Percentiles rank a stretch among this genome's conserved stretches.
Conservation (phyloP, 2,329 filamentous ascomycete species). For the Scopulariopsis brevicaulis region DNA sequence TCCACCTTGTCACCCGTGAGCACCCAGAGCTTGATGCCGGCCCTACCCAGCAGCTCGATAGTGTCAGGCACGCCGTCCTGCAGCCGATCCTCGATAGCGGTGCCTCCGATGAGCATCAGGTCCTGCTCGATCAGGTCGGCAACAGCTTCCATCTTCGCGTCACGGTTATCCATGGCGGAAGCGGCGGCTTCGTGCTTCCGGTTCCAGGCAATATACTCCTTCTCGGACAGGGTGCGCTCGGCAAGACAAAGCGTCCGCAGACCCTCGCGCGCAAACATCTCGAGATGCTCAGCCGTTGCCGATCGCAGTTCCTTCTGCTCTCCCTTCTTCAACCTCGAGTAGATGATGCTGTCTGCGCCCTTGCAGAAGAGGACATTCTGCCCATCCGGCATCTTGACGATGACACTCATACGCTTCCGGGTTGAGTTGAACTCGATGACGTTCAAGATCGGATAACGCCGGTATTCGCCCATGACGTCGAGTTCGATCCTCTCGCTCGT, state of each 20-base stretch:
- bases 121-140: conserved; percentile 88
- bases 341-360: conserved; percentile 94
- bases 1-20: conserved; percentile 97
- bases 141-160: conserved; percentile 85
- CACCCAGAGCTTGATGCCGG: conserved; percentile 98
- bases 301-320: conserved; percentile 77
- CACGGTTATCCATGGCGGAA: conserved; percentile 70
- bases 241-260: conserved; percentile 92
- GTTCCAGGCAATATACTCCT: conserved; percentile 78
- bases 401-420: conserved; percentile 95
- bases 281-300: conserved; percentile 82
- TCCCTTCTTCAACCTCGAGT: conserved; percentile 74
- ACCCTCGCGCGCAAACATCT: conserved; percentile 94
- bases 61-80: conserved; percentile 96
- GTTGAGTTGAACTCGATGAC: conserved; percentile 93
- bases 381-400: conserved; percentile 86
- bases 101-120: conserved; percentile 78
- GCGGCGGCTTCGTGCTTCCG: conserved; percentile 81
- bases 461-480: conserved; percentile 78
- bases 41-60: conserved; percentile 79
- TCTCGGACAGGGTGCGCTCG: conserved; percentile 65
- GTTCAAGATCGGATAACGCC: conserved; percentile 78
- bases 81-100: conserved; percentile 91
- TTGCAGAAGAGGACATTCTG: conserved; percentile 91
- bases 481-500: conserved; percentile 71